Percentiles rank a stretch among this genome's conserved stretches.
These are phyloP conservation scores for Russula foetens DNA, from an alignment of 768 basidiomycete species.

Conservation along the genomic window DNA sequence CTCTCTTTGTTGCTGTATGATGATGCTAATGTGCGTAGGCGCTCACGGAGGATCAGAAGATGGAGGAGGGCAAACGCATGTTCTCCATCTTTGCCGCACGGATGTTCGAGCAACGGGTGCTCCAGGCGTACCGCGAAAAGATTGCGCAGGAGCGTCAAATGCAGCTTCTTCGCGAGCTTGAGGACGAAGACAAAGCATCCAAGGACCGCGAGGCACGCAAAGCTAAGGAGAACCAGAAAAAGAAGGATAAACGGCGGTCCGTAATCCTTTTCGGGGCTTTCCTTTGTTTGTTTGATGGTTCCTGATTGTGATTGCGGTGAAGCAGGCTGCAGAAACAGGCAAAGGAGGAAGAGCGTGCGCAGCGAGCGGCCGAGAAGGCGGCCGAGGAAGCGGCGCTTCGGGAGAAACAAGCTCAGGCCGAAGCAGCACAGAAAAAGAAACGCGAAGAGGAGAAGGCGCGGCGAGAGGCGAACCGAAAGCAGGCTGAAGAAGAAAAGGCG, in stretches of 20 bases:
- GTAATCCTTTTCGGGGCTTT: constrained; percentile 18
- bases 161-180: constrained; percentile 88
- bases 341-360: constrained; percentile 87
- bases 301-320: background rate
- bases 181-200: constrained; percentile 84
- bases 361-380: constrained; percentile 75
- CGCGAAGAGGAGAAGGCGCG: constrained; percentile 81
- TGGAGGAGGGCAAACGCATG: constrained; percentile 99
- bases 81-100: constrained; percentile 99
- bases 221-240: constrained; percentile 93
- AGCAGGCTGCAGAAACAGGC: constrained; percentile 81
- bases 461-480: constrained; percentile 69
- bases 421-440: constrained; percentile 74
- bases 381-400: constrained; percentile 76
- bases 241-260: constrained; percentile 97
- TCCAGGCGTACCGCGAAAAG: constrained; percentile 93
- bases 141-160: constrained; percentile 93
- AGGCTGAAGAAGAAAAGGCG: constrained; percentile 73
- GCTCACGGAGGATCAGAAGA: constrained; percentile 95
- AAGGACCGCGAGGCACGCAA: constrained; percentile 88
- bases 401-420: constrained; percentile 66
- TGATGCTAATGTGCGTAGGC: constrained; percentile 33
- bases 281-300: constrained; percentile 6
- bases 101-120: constrained; percentile 98
- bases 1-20: constrained; percentile 6